Base-by-base conservation (phyloP, 257 asterid genomes). In the Solanum stenotomum region DNA sequence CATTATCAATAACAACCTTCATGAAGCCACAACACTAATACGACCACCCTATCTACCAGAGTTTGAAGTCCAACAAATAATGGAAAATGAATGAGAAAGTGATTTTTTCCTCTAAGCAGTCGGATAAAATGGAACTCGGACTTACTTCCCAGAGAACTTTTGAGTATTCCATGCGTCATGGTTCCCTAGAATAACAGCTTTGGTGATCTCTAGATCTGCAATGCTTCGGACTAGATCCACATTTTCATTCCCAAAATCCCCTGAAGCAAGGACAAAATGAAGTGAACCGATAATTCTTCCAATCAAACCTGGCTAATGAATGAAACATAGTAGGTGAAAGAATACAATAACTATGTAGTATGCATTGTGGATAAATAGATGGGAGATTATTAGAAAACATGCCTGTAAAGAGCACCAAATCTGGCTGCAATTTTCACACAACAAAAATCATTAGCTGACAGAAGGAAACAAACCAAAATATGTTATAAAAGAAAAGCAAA, bases 161-260 rank as follows among this genome's bases (percentile, higher is more conserved):
- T 67, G 93, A 85, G 99, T 96, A 34, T 70, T 91, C 99, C 99
- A 95, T 82, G 98, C 99, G 87, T 96, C 99, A 90, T 96, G 99
- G 93, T 96, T 96, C 88, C 99, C 99, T 91, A 96, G 90, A 87
- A 96, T 95, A 90, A 93, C 91, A 87, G 98, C 98, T 91, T 95
- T 96, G 14, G 95, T 72, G 72, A 95, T 90, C 61, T 93, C 93
- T 56, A 96, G 93, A 52, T 89, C 91, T 61, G 99, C 94, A 91
- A 95, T 88, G 89, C 97, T 95, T 88, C 90, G 75, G 71, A 95
- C 98, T 44, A 96, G 93, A 83, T 93, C 95, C 83, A 93, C 98
- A 85, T 95, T 96, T 94, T 94, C 99, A 94, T 96, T 95, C 84
- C 98, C 99, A 92, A 97, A 94, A 93, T 97, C 99, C 94, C 99